A percentile compares a stretch with the other conserved stretches of the same genome.
Conservation (phyloP, 2,329 filamentous ascomycete genomes). For the Rhynchosporium agropyri region DNA sequence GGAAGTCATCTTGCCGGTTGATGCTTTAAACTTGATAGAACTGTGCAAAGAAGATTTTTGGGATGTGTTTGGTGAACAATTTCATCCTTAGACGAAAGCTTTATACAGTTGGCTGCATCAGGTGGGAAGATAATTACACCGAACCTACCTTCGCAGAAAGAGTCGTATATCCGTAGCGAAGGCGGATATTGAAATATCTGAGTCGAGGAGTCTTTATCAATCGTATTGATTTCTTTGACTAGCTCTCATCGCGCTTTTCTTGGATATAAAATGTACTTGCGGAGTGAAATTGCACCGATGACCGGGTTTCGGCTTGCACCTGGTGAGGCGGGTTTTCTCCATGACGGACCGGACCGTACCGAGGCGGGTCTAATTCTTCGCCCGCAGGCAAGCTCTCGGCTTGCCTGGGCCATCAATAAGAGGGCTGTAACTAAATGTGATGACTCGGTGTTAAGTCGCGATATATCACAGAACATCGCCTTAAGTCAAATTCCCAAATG, state of each 20-base stretch:
- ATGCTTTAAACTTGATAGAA: background rate
- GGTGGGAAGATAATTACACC: background rate
- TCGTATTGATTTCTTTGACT: no score
- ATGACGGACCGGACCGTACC: background rate
- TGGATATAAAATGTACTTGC: background rate
- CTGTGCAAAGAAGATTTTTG: background rate
- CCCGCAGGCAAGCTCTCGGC: no score
- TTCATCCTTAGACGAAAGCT: no score
- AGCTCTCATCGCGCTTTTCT: no score
- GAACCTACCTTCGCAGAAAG: background rate
- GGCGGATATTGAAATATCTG: background rate
- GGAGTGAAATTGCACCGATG: background rate
- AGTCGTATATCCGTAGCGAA: background rate
- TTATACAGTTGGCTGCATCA: background rate
- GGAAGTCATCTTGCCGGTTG: slow-evolving; percentile 3
- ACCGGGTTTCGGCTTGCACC: background rate
- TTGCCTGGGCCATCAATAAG: no score
- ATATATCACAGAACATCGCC: no score
- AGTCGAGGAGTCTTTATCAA: no score
- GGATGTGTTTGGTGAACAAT: background rate
- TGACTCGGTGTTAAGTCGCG: no score
- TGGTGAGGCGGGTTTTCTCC: no score
- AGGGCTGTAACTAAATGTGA: no score
- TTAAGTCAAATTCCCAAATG: no score
- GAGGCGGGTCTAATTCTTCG: no score